Evolutionary conservation across 306 rosid species (phyloP), one percentile per base, ranked within the genome.

Genomic region (Morella rubra): DNA sequence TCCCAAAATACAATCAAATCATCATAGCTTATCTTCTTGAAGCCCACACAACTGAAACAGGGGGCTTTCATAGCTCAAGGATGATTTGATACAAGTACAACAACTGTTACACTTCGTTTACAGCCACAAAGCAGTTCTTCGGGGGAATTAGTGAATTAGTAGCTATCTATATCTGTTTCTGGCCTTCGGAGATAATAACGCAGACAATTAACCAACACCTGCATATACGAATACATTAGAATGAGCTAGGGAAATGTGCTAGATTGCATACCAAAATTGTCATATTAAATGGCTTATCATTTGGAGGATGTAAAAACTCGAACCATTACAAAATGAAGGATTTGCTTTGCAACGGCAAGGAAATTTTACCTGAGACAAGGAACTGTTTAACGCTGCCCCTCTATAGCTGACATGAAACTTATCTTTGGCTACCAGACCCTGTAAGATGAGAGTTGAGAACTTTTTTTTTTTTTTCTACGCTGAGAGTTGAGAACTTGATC

Each of bases 341-440:
- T 41, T 47, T 60, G 67, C 73, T 77, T 68, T 67, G 60, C 11
- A 7, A 64, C 24, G 7, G 50, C 61, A 66, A 9, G 53, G 62
- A 53, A 73, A 72, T 6, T 13, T 51, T 84, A 92, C 99, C 99
- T 92, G 99, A 80, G 97, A 87, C 89, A 89, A 72, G 64, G 99
- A 89, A 68, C 87, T 84, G 85, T 86, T 89, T 71, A 95, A 81
- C 6, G 93, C 97, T 58, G 93, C 91, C 58, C 99, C 98, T 46
- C 91, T 79, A 72, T 95, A 89, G 82, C 99, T 92, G 82, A 92
- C 99, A 80, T 95, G 92, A 78, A 95, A 95, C 76, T 76, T 95
- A 83, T 92, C 97, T 86, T 95, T 95, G 24, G 99, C 99, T 10
- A 91, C 83, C 93, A 95, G 81, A 50, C 99, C 99, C 99, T 95